These are phyloP conservation scores for Aspergillus puulaauensis DNA, from an alignment of 2,329 filamentous ascomycete species.

Conservation along the genomic window DNA sequence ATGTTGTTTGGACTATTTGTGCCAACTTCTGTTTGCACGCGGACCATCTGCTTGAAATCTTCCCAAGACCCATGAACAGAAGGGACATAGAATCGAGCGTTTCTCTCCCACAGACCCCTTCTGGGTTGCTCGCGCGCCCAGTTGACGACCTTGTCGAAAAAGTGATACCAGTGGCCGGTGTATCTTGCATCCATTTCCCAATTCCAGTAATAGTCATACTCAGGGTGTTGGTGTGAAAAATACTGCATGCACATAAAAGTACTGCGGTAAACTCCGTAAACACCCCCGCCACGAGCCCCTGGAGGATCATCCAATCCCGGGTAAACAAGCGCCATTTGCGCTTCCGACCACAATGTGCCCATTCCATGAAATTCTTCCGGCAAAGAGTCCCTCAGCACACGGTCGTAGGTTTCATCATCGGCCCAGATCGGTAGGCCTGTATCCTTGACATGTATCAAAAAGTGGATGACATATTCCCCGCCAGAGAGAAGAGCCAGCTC, in stretches of 20 bases:
- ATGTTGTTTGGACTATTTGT: slow-evolving; percentile 65
- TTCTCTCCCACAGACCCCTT: slow-evolving; percentile 80
- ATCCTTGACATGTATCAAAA: slow-evolving; percentile 82
- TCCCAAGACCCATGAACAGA: slow-evolving; percentile 75
- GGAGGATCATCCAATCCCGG: slow-evolving; percentile 80
- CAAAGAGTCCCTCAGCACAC: slow-evolving; percentile 69
- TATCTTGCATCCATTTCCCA: slow-evolving; percentile 83
- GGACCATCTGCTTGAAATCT: slow-evolving; percentile 74
- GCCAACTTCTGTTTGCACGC: slow-evolving; percentile 72
- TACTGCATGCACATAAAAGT: slow-evolving; percentile 93
- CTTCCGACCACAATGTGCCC: slow-evolving; percentile 89
- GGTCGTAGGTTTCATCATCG: slow-evolving; percentile 70
- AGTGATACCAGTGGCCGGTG: slow-evolving; percentile 78
- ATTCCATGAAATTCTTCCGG: slow-evolving; percentile 83
- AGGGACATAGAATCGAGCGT: slow-evolving; percentile 74
- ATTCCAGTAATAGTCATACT: slow-evolving; percentile 83
- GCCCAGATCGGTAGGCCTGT: slow-evolving; percentile 77
- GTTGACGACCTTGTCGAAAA: slow-evolving; percentile 66
- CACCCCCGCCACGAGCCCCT: slow-evolving; percentile 68
- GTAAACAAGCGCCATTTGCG: slow-evolving; percentile 88
- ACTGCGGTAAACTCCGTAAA: slow-evolving; percentile 90
- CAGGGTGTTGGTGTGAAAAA: slow-evolving; percentile 77
- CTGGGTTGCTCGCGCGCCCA: slow-evolving; percentile 74
- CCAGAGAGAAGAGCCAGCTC: slow-evolving; percentile 76
- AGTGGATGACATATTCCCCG: slow-evolving; percentile 79